Conservation (phyloP, 352 stramenopile genomes). For the Pythium scleroteichum region DNA sequence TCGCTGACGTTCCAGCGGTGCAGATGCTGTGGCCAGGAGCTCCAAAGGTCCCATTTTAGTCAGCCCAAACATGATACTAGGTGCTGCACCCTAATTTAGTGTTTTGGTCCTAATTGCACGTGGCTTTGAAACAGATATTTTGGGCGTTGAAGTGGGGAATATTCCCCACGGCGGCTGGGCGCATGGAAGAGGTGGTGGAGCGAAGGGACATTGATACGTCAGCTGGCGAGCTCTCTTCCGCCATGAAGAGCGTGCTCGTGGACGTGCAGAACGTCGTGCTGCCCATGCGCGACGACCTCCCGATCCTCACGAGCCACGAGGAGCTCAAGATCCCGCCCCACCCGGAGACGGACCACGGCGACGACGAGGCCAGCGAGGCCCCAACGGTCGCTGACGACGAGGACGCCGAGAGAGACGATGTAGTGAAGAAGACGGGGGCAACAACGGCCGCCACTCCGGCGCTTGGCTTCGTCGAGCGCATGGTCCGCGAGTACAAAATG, state of each 20-base stretch:
- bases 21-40: neutral
- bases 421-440: neutral
- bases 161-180: neutral
- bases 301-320: conserved; percentile 6
- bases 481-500: conserved; percentile 32
- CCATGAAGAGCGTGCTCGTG: conserved; percentile 24
- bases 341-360: conserved; percentile 1
- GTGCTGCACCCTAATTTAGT: neutral
- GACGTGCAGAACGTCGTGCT: conserved; percentile 21
- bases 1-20: neutral
- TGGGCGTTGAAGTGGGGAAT: conserved; percentile 1
- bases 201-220: neutral
- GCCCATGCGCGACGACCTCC: conserved; percentile 14
- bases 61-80: neutral
- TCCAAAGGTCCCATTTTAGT: neutral
- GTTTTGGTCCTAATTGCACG: too few species aligned
- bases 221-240: neutral
- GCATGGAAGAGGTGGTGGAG: neutral
- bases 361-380: conserved; percentile 12
- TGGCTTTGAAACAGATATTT: conserved; percentile 1
- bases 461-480: conserved; percentile 29
- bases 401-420: neutral
- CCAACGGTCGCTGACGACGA: conserved; percentile 4
- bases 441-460: neutral
- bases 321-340: neutral